Percentiles rank a stretch among this genome's conserved stretches.
These are phyloP conservation scores for Paraurostyla sp. DNA, from an alignment of 73 alveolate species.

Conservation along the genomic window DNA sequence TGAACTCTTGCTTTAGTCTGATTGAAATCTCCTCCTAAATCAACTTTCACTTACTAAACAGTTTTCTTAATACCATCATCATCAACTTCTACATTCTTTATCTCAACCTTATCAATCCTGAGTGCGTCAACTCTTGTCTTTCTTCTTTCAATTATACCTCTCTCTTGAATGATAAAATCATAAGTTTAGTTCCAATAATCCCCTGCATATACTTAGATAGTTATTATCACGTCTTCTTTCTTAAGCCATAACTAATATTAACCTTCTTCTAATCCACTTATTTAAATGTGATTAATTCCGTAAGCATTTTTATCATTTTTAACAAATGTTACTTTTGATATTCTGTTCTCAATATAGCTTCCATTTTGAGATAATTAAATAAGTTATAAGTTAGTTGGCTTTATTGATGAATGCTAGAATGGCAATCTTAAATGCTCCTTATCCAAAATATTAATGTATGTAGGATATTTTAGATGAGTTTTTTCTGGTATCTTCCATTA, in stretches of 20 bases:
- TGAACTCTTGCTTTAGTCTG: not conserved
- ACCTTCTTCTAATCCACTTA: conserved; percentile 38
- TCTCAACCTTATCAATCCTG: not conserved
- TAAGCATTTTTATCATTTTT: not conserved
- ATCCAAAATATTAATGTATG: conserved; percentile 20
- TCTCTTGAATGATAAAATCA: conserved; percentile 39
- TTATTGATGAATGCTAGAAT: not conserved
- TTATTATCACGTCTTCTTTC: not conserved
- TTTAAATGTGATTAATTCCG: conserved; percentile 3
- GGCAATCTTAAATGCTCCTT: conserved; percentile 56
- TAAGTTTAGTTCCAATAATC: conserved; percentile 59
- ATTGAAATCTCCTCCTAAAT: not conserved
- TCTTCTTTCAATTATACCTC: not conserved
- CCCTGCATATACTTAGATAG: conserved; percentile 62
- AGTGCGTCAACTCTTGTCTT: not conserved
- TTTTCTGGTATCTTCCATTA: not conserved
- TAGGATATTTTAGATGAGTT: conserved; percentile 20
- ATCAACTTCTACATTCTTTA: not conserved
- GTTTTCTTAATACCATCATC: not conserved
- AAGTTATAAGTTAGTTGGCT: not conserved
- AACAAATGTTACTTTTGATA: not conserved
- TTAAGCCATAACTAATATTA: conserved; percentile 30
- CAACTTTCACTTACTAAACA: not conserved
- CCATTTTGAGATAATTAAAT: not conserved
- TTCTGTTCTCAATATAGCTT: not conserved